A percentile compares a stretch with the other conserved stretches of the same genome.
phyloP scores from a whole-genome alignment of 441 rosid genomes.

The Eutrema salsugineum region DNA sequence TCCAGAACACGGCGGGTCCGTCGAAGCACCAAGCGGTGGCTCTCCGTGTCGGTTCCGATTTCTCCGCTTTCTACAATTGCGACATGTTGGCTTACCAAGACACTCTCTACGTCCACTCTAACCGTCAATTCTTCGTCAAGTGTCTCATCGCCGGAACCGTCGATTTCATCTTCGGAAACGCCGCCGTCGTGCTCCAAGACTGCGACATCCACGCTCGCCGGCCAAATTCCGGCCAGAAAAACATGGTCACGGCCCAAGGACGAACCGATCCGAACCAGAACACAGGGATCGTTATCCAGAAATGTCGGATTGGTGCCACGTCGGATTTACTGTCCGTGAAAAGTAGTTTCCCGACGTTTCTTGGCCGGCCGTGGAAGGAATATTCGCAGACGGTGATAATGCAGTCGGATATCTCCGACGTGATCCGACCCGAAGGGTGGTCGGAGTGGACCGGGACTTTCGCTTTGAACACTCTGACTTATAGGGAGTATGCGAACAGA shows the following conservation, averaged over 20 bases:
- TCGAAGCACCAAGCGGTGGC: slow-evolving; percentile 91
- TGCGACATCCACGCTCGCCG: slow-evolving; percentile 78
- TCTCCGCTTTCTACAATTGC: slow-evolving; percentile 62
- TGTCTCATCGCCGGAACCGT: slow-evolving; percentile 69
- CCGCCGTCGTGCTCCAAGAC: slow-evolving; percentile 62
- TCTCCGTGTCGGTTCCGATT: slow-evolving; percentile 66
- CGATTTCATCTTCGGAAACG: slow-evolving; percentile 79
- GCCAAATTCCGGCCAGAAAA: slow-evolving; percentile 66
- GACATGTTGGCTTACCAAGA: slow-evolving; percentile 76
- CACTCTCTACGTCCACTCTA: slow-evolving; percentile 76
- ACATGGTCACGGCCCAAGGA: slow-evolving; percentile 87
- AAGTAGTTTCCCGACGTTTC: slow-evolving; percentile 53
- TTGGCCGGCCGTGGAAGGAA: slow-evolving; percentile 83
- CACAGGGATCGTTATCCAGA: slow-evolving; percentile 81
- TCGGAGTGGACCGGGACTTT: slow-evolving; percentile 58
- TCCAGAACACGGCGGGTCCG: slow-evolving; percentile 81
- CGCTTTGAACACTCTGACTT: slow-evolving; percentile 54
- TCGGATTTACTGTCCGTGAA: slow-evolving; percentile 47
- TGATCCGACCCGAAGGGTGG: slow-evolving; percentile 65
- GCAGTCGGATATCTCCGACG: slow-evolving; percentile 50
- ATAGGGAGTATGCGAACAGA: slow-evolving; percentile 58
- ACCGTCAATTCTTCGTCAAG: slow-evolving; percentile 60
- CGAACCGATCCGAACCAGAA: slow-evolving; percentile 73
- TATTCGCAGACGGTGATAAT: slow-evolving; percentile 73
- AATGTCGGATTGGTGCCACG: slow-evolving; percentile 64